phyloP scores from a whole-genome alignment of 2,329 filamentous ascomycete genomes.

The Paraphaeosphaeria minitans region DNA sequence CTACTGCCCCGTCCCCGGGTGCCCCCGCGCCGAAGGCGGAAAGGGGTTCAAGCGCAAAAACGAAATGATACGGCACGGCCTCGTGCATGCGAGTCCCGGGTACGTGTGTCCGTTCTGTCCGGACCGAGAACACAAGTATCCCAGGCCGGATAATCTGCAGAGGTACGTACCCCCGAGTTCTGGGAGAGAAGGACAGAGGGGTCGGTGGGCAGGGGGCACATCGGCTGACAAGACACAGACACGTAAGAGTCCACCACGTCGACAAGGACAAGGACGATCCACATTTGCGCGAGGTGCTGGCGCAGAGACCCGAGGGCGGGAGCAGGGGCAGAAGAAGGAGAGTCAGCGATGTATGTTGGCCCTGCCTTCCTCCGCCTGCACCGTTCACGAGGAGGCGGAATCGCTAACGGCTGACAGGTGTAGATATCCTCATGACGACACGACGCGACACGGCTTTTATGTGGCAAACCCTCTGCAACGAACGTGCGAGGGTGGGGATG shows the following conservation, averaged over 20 bases:
- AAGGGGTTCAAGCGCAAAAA: slow-evolving; percentile 73
- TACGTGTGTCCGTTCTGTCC: slow-evolving; percentile 97
- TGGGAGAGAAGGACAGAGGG: neutral
- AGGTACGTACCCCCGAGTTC: slow-evolving; percentile 62
- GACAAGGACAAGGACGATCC: slow-evolving; percentile 91
- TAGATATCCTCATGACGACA: too few species aligned
- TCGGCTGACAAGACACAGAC: slow-evolving; percentile 58
- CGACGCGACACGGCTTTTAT: too few species aligned
- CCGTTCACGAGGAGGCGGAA: neutral
- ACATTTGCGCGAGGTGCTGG: slow-evolving; percentile 77
- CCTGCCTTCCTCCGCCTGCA: neutral
- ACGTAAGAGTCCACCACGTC: slow-evolving; percentile 88
- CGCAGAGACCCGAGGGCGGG: slow-evolving; percentile 83
- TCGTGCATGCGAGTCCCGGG: slow-evolving; percentile 92
- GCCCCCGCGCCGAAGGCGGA: slow-evolving; percentile 64
- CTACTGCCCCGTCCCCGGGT: slow-evolving; percentile 65
- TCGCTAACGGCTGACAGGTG: too few species aligned
- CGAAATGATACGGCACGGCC: slow-evolving; percentile 75
- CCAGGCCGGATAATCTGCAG: slow-evolving; percentile 92
- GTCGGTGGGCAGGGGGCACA: neutral
- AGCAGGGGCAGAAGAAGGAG: slow-evolving; percentile 78
- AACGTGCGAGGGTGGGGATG: too few species aligned
- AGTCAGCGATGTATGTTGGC: slow-evolving; percentile 40
- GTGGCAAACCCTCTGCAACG: too few species aligned
- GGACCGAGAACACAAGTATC: slow-evolving; percentile 91